These are phyloP conservation scores for Litsea cubeba DNA, from an alignment of 164 flowering plant genomes.

Conservation along the genomic window DNA sequence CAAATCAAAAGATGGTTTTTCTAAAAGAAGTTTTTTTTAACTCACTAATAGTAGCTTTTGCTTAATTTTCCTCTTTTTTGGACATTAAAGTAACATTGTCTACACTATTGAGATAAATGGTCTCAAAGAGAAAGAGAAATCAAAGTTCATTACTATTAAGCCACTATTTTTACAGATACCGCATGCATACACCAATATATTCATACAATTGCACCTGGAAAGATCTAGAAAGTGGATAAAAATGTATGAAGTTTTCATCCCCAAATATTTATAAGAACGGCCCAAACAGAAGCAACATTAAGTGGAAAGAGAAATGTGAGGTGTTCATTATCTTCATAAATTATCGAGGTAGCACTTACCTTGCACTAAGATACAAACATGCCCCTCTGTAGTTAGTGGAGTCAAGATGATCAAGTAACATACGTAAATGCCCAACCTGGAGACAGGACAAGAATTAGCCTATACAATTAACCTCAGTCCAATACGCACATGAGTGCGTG, in stretches of 20 bases:
- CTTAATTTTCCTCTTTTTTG: not conserved
- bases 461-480: not conserved
- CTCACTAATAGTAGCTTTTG: not conserved
- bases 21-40: not conserved
- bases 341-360: slow-evolving; percentile 27
- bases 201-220: not conserved
- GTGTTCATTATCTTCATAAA: not conserved
- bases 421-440: slow-evolving; percentile 91
- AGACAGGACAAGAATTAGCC: not conserved
- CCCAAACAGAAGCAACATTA: too few species aligned
- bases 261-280: not conserved
- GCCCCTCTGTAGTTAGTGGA: slow-evolving; percentile 77
- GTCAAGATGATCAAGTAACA: slow-evolving; percentile 75
- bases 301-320: not conserved
- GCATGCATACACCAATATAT: not conserved
- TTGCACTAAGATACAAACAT: slow-evolving; percentile 80
- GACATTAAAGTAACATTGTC: not conserved
- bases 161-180: not conserved
- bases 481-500: too few species aligned
- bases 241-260: not conserved
- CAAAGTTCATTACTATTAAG: not conserved
- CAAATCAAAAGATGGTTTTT: too few species aligned
- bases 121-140: not conserved
- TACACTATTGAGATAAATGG: not conserved
- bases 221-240: not conserved